phyloP scores from a whole-genome alignment of 73 alveolate genomes.

The Paraurostyla sp. region DNA sequence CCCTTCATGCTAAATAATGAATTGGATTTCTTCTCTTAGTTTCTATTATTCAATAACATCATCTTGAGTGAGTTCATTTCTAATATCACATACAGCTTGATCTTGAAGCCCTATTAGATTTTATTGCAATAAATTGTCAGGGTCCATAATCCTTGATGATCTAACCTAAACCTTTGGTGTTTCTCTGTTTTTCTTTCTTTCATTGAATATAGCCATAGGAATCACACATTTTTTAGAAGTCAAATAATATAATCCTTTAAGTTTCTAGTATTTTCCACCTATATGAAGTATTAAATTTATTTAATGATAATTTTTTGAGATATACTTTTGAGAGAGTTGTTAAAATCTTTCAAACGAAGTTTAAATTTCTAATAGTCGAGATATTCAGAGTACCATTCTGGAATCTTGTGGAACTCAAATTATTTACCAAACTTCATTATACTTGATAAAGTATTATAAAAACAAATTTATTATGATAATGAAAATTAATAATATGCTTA shows the following conservation, averaged over 20 bases:
- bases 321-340: slow-evolving; percentile 1
- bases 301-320: not conserved
- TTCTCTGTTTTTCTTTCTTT: not conserved
- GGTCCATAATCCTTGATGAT: not conserved
- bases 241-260: not conserved
- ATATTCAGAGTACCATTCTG: slow-evolving; percentile 75
- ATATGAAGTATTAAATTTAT: not conserved
- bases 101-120: not conserved
- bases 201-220: slow-evolving; percentile 7
- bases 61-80: not conserved
- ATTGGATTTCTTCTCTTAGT: not conserved
- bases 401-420: slow-evolving; percentile 73
- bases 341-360: not conserved
- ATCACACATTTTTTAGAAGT: slow-evolving; percentile 2
- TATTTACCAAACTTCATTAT: slow-evolving; percentile 67
- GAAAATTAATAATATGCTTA: not conserved
- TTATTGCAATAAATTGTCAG: not conserved
- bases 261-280: not conserved
- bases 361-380: slow-evolving; percentile 35
- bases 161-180: not conserved
- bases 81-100: not conserved
- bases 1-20: not conserved
- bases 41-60: not conserved
- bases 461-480: too few species aligned
- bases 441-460: not conserved